Evolutionary conservation across 1,139 yeast species (phyloP).

Genomic region (Blastobotrys arbuscula): DNA sequence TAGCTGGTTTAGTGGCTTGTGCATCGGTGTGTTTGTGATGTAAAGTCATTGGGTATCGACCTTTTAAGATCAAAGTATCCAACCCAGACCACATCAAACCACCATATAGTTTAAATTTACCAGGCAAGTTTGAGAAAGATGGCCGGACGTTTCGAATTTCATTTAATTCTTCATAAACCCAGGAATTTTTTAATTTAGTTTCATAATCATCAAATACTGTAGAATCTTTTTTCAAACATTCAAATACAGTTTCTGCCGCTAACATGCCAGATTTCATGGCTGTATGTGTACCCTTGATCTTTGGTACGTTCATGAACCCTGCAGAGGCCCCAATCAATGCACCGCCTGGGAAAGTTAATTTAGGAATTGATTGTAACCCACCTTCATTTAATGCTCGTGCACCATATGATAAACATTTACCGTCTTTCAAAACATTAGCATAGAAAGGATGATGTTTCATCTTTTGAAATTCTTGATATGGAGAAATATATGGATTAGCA

Average conservation of each 20-base stretch:
- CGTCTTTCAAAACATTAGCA: constrained; percentile 69
- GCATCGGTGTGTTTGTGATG: constrained; percentile 69
- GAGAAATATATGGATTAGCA: constrained; percentile 87
- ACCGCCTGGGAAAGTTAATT: constrained; percentile 91
- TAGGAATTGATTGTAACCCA: constrained; percentile 87
- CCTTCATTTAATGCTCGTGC: constrained; percentile 97
- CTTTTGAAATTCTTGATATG: constrained; percentile 91
- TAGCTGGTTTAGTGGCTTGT: constrained; percentile 60
- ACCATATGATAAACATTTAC: constrained; percentile 87
- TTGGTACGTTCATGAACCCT: constrained; percentile 94
- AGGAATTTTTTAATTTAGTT: constrained; percentile 59
- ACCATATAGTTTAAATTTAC: constrained; percentile 61
- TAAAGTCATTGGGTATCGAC: constrained; percentile 85
- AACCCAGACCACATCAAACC: constrained; percentile 83
- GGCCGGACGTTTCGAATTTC: constrained; percentile 89
- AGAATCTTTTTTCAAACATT: constrained; percentile 43
- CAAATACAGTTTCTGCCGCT: constrained; percentile 82
- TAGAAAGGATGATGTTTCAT: constrained; percentile 91
- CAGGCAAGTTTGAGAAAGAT: constrained; percentile 52
- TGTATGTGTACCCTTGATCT: constrained; percentile 96
- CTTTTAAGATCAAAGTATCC: constrained; percentile 71
- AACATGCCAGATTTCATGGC: constrained; percentile 93
- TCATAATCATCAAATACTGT: constrained; percentile 60
- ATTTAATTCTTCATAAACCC: constrained; percentile 79
- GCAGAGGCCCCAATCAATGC: constrained; percentile 91